Conservation (phyloP, 176 grass and related monocot genomes). For the Triticum dicoccoides region DNA sequence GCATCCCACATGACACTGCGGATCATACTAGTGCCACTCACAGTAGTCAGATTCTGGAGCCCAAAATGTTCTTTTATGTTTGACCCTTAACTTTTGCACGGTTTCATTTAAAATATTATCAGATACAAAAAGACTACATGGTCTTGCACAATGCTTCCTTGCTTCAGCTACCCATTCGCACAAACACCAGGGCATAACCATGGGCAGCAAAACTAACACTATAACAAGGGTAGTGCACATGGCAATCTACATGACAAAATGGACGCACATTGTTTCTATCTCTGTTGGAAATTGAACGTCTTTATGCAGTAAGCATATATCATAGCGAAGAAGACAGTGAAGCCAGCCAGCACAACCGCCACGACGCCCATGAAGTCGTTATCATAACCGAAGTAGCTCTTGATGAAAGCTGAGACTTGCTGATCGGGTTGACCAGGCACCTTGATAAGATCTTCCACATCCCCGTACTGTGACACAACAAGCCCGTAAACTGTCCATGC, state of each 20-base stretch:
- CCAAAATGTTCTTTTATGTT: not conserved
- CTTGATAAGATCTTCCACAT: slow-evolving; percentile 42
- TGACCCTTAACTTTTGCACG: not conserved
- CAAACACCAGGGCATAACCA: not conserved
- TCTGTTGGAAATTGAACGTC: slow-evolving; percentile 70
- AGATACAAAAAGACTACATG: not conserved
- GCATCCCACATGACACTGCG: too few species aligned
- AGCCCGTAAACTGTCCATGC: slow-evolving; percentile 85
- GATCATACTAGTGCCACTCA: not conserved
- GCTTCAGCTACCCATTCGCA: not conserved
- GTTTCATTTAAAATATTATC: slow-evolving; percentile 4
- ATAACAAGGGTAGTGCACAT: not conserved
- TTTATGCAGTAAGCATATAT: slow-evolving; percentile 73
- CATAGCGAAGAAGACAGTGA: slow-evolving; percentile 70
- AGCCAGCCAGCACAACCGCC: slow-evolving; percentile 55
- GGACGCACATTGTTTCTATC: slow-evolving; percentile 33
- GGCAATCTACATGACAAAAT: not conserved
- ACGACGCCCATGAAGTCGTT: slow-evolving; percentile 64
- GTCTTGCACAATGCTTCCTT: not conserved
- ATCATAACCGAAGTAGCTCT: slow-evolving; percentile 62
- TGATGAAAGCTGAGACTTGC: slow-evolving; percentile 47
- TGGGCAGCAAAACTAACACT: not conserved
- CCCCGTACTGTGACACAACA: slow-evolving; percentile 75
- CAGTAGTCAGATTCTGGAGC: not conserved
- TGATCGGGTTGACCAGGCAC: slow-evolving; percentile 36